Conservation (phyloP, 1,284 basidiomycete genomes). For the Blastosporella zonata region DNA sequence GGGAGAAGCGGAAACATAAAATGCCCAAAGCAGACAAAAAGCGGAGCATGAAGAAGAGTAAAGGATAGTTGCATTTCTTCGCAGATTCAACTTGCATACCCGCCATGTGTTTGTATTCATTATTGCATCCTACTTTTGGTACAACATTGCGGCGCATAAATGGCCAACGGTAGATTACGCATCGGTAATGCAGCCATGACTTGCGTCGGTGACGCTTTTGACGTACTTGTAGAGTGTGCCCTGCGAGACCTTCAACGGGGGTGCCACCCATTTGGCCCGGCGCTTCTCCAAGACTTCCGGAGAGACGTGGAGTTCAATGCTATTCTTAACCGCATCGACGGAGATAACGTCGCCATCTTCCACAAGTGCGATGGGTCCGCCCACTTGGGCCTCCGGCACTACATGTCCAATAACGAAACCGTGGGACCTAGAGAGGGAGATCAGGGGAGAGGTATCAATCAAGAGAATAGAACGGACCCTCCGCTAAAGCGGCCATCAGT, state of each 20-base stretch:
- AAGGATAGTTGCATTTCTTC: conserved; percentile 17
- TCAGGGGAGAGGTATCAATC: conserved; percentile 13
- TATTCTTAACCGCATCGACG: conserved; percentile 84
- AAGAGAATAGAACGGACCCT: conserved; percentile 52
- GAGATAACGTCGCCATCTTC: conserved; percentile 84
- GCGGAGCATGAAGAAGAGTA: conserved; percentile 67
- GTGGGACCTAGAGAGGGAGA: conserved; percentile 56
- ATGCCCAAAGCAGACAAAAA: conserved; percentile 95
- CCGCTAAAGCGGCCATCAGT: conserved; percentile 95
- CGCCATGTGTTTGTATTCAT: not conserved
- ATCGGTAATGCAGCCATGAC: conserved; percentile 87
- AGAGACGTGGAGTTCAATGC: conserved; percentile 70
- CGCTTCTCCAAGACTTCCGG: conserved; percentile 71
- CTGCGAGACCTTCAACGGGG: conserved; percentile 80
- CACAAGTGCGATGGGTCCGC: conserved; percentile 89
- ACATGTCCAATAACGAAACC: conserved; percentile 93
- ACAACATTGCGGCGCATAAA: not conserved
- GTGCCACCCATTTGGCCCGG: conserved; percentile 70
- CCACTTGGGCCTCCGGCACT: conserved; percentile 85
- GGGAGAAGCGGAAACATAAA: conserved; percentile 87
- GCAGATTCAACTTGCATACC: not conserved
- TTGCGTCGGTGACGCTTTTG: conserved; percentile 83
- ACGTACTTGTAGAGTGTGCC: conserved; percentile 90
- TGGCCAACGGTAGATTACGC: conserved; percentile 37
- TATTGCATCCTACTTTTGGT: conserved; percentile 10